Conservation (phyloP, 2,329 filamentous ascomycete genomes). For the Corinectria fuckeliana region DNA sequence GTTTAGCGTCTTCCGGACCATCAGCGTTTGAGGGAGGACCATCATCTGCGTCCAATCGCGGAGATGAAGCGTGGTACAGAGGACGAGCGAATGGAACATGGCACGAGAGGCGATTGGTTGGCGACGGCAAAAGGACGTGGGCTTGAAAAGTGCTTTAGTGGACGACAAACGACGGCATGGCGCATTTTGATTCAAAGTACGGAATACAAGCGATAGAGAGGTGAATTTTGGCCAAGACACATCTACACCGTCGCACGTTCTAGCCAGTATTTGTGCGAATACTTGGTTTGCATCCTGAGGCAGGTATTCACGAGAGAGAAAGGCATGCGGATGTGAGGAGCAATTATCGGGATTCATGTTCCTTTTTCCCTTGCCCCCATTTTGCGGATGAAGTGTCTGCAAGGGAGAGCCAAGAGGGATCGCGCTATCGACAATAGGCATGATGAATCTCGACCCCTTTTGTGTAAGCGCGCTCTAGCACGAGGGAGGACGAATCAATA, state of each 20-base stretch:
- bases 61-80: neutral
- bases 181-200: conserved; percentile 1
- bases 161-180: neutral
- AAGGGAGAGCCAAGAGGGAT: no score
- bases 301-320: no score
- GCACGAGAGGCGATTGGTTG: neutral
- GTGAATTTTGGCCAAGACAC: neutral
- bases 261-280: no score
- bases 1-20: conserved; percentile 87
- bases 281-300: no score
- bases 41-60: no score
- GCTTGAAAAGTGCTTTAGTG: neutral
- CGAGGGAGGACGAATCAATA: neutral
- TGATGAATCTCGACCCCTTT: neutral
- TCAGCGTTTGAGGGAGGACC: conserved; percentile 73
- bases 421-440: neutral
- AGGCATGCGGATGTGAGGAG: no score
- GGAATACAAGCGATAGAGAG: neutral
- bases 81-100: neutral
- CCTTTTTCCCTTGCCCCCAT: no score
- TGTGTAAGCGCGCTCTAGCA: neutral
- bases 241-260: neutral
- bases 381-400: no score
- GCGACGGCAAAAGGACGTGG: neutral
- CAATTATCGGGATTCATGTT: no score